Base-by-base conservation (phyloP, 495 filamentous ascomycete genomes). In the Annulohypoxylon bovei region DNA sequence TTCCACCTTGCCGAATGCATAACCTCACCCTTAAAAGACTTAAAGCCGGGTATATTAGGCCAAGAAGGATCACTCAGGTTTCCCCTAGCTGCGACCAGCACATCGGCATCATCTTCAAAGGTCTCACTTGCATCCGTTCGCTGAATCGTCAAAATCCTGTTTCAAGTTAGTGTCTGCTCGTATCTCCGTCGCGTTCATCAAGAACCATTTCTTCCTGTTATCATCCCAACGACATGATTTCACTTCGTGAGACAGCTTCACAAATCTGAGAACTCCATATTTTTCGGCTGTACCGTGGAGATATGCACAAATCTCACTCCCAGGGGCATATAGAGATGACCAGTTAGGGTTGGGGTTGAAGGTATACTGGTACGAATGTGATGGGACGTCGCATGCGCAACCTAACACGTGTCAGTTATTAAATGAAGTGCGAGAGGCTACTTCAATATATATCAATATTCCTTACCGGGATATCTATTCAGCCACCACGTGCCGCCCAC, bases 341-440 rank as follows among this genome's bases (percentile, higher is more conserved):
- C 90, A 92, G 71, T 84, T 76, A 8, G 87, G 80, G 27, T 89
- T 89, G 11, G 89, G 88, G 28, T 88, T 89, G 66, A 91, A 92
- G 4, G 87, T 86, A 71, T 87, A 91, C 64, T 87, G 89, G 76
- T 91, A 92, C 5, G 82, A 84, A 40, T 84, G 81, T n/a, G 81
- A 76, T 76, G 70, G 81, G 14, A 84, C 78, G 42, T 84, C 82
- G 59, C 81, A 84, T 44, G 82, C 82, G 25, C 81, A 75, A 3
- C 82, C 81, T 75, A 14, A 11, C 9, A 35, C 20, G 20, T 42
- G 66, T 65, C 54, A 65, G 46, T 66, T 28, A 33, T 28, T 22
- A 60, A 6, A 44, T 14, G n/a, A 33, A 30, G 12, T 33, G 20
- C 11, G 22, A 53, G 5, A 49, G n/a, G 20, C 18, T 14, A 23